Evolutionary conservation across 2,329 filamentous ascomycete species (phyloP), one percentile per base, ranked within the genome.

Genomic region (Macrophomina pseudophaseolina): DNA sequence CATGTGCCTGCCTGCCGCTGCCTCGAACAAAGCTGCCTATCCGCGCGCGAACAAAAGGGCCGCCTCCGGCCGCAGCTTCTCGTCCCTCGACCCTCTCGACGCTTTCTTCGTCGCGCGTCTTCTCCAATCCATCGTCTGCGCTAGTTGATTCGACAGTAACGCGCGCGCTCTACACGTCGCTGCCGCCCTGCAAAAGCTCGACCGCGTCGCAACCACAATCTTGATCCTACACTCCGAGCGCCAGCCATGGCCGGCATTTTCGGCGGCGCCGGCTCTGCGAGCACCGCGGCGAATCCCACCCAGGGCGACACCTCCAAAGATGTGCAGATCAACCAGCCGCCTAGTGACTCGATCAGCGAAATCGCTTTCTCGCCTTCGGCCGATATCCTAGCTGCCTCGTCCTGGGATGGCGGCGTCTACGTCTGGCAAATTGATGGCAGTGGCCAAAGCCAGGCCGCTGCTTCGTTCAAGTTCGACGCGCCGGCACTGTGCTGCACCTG

Each of bases 361-460:
- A 85, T 99, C 68, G 84, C 88, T 58, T 99, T 97, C 82, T 94
- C 91, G 14, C 88, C 90, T 1, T 84, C 84, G 64, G 86, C 82
- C 71, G 93, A 98, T 73, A 91, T 96, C 76, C 85, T 99, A 18
- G 93, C 94, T 30, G 92, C 97, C 42, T 84, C 93, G 56, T 97
- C 93, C 73, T 99, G 95, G 95, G 95, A 99, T 81, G 97, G 96
- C 83, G 97, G 97, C 79, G 93, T 98, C 70, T 91, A 94, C 75
- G 94, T 99, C 76, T 99, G 98, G 82, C 93, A 98, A 79, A 93
- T 98, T 76, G 88, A 90, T 70, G 81, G 81, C 66, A 88, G 88
- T 71, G 93, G 93, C 51, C 87, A 91, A 76, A 94, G 91, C 74
- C 88, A 93, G 76, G 93, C 93, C 59, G 94, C 94, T 75, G 93